Percentiles rank a stretch among this genome's conserved stretches.
These are phyloP conservation scores for Serendipita sp. DNA, from an alignment of 768 basidiomycete genomes.

Conservation along the genomic window DNA sequence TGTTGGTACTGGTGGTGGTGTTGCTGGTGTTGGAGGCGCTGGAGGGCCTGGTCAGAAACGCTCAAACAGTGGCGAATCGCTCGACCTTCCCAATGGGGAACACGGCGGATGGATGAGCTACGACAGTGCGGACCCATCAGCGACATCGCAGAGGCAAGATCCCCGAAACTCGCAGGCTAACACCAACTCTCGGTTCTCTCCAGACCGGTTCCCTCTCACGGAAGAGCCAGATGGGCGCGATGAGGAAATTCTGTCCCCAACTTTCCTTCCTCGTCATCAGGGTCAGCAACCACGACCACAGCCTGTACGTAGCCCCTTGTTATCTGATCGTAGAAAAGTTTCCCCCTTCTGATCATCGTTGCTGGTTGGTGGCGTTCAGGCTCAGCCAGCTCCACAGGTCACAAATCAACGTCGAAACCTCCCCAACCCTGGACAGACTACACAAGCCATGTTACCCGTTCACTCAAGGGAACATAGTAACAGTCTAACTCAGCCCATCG, in stretches of 20 bases:
- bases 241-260: slow-evolving; percentile 2
- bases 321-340: background rate
- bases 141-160: background rate
- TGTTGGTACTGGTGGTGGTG: no score
- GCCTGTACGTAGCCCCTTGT: background rate
- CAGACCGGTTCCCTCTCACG: background rate
- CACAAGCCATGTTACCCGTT: background rate
- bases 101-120: slow-evolving; percentile 5
- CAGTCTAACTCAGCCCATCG: background rate
- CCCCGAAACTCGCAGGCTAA: background rate
- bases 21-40: background rate
- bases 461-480: background rate
- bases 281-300: slow-evolving; percentile 1
- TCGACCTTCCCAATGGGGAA: slow-evolving; percentile 5
- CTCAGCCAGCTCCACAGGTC: background rate
- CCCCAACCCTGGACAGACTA: background rate
- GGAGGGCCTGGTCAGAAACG: background rate
- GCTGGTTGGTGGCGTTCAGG: background rate
- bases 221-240: slow-evolving; percentile 3
- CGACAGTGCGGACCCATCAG: background rate
- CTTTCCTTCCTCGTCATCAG: background rate
- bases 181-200: slow-evolving; percentile 1
- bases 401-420: background rate
- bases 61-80: slow-evolving; percentile 1
- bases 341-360: background rate